Percentiles rank a stretch among this genome's conserved stretches.
Evolutionary conservation across 1,139 yeast genomes (phyloP).

Genomic region (Nakaseomyces bracarensis): DNA sequence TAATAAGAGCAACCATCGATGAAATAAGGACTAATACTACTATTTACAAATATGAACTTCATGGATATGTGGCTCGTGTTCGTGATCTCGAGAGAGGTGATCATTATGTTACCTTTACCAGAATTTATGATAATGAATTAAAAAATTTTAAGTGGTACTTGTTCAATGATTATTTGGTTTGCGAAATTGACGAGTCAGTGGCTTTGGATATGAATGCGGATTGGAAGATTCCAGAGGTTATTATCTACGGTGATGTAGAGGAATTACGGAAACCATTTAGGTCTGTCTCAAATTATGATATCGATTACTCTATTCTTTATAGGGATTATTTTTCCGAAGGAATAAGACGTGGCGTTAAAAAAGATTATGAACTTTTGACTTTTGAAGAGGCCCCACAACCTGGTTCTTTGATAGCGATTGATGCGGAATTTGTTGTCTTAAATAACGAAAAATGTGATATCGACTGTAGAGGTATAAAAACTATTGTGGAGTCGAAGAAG

Average conservation of each 20-base stretch:
- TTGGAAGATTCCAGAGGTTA: slow-evolving; percentile 81
- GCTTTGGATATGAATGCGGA: slow-evolving; percentile 56
- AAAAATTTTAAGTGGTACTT: slow-evolving; percentile 54
- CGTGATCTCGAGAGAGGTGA: slow-evolving; percentile 49
- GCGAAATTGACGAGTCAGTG: slow-evolving; percentile 59
- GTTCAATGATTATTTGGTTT: slow-evolving; percentile 89
- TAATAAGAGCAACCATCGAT: slow-evolving; percentile 35
- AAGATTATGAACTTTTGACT: slow-evolving; percentile 60
- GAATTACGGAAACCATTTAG: slow-evolving; percentile 32
- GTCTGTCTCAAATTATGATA: slow-evolving; percentile 34
- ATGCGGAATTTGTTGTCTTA: slow-evolving; percentile 89
- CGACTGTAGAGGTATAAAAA: slow-evolving; percentile 58
- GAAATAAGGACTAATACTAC: slow-evolving; percentile 31
- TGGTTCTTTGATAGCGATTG: slow-evolving; percentile 82
- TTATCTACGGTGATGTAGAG: slow-evolving; percentile 52
- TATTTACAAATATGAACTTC: slow-evolving; percentile 44
- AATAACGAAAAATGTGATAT: slow-evolving; percentile 77
- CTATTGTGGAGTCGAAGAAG: slow-evolving; percentile 64
- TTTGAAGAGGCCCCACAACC: slow-evolving; percentile 60
- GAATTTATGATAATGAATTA: slow-evolving; percentile 34
- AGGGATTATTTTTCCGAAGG: slow-evolving; percentile 72
- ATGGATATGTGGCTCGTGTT: slow-evolving; percentile 64
- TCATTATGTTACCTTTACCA: slow-evolving; percentile 52
- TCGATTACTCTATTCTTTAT: slow-evolving; percentile 61
- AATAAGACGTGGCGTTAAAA: slow-evolving; percentile 47